These are phyloP conservation scores for Wilcoxina mikolae DNA, from an alignment of 495 filamentous ascomycete genomes.

Conservation along the genomic window DNA sequence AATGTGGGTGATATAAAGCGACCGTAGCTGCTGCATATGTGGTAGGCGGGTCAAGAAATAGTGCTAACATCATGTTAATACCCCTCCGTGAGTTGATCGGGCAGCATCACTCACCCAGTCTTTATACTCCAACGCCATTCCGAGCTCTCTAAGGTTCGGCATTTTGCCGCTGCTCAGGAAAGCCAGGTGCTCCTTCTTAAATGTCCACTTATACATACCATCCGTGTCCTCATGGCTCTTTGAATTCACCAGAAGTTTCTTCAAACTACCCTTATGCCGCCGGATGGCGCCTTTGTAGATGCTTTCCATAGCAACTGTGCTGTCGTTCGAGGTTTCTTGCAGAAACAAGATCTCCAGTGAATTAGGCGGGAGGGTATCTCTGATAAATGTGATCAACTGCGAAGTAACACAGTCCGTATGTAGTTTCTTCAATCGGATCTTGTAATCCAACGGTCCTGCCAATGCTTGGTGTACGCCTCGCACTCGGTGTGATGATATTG, in stretches of 20 bases:
- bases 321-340: conserved; percentile 50
- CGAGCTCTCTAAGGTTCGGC: conserved; percentile 58
- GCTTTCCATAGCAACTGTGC: conserved; percentile 49
- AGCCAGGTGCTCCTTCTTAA: conserved; percentile 54
- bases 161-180: conserved; percentile 78
- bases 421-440: conserved; percentile 59
- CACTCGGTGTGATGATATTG: conserved; percentile 13
- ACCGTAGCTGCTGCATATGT: conserved; percentile 55
- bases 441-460: conserved; percentile 40
- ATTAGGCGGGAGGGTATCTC: conserved; percentile 72
- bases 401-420: conserved; percentile 71
- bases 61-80: conserved; percentile 47
- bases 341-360: conserved; percentile 71
- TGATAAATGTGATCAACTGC: conserved; percentile 66
- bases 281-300: conserved; percentile 64
- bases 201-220: conserved; percentile 61
- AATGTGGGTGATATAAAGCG: conserved; percentile 53
- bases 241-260: conserved; percentile 59
- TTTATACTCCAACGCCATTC: conserved; percentile 60
- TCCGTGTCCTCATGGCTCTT: conserved; percentile 30
- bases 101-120: conserved; percentile 58
- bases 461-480: neutral
- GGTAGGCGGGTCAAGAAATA: conserved; percentile 74
- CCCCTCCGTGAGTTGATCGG: conserved; percentile 11
- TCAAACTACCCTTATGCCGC: conserved; percentile 56